Evolutionary conservation across 495 filamentous ascomycete genomes (phyloP).

Genomic region (Xylaria castorea): DNA sequence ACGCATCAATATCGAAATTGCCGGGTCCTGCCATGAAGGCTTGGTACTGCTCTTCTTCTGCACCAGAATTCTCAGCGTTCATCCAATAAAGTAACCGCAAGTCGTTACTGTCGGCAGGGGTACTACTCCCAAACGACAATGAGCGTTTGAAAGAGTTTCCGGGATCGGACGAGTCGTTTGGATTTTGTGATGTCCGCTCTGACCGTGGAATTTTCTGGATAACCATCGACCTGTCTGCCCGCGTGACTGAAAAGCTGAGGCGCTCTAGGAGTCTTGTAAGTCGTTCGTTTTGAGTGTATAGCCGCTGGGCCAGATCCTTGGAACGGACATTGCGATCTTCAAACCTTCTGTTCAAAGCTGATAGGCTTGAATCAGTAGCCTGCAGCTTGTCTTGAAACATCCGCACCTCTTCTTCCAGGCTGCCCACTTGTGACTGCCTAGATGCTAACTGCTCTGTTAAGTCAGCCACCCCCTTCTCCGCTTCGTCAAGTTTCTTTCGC

Average conservation of each 20-base stretch:
- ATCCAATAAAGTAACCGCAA: conserved; percentile 79
- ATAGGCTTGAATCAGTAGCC: conserved; percentile 55
- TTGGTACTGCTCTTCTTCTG: conserved; percentile 73
- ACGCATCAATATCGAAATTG: conserved; percentile 80
- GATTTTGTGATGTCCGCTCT: conserved; percentile 58
- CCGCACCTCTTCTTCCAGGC: conserved; percentile 70
- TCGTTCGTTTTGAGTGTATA: conserved; percentile 79
- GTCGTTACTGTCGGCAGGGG: conserved; percentile 59
- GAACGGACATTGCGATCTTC: conserved; percentile 70
- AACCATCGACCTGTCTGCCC: conserved; percentile 73
- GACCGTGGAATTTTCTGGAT: conserved; percentile 78
- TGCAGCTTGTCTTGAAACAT: conserved; percentile 65
- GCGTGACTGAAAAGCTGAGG: conserved; percentile 79
- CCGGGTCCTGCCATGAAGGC: conserved; percentile 72
- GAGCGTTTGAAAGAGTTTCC: conserved; percentile 66
- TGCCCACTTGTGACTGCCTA: conserved; percentile 67
- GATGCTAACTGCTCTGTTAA: conserved; percentile 71
- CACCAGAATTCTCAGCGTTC: conserved; percentile 66
- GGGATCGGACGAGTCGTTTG: conserved; percentile 65
- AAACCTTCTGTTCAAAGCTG: conserved; percentile 57
- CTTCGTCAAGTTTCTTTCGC: conserved; percentile 70
- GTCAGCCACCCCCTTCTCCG: conserved; percentile 66
- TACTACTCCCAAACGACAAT: conserved; percentile 48
- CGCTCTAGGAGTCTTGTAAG: conserved; percentile 80
- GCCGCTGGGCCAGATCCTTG: conserved; percentile 80